Evolutionary conservation across 1,139 yeast genomes (phyloP).

Genomic region (Petasospora fabianii): DNA sequence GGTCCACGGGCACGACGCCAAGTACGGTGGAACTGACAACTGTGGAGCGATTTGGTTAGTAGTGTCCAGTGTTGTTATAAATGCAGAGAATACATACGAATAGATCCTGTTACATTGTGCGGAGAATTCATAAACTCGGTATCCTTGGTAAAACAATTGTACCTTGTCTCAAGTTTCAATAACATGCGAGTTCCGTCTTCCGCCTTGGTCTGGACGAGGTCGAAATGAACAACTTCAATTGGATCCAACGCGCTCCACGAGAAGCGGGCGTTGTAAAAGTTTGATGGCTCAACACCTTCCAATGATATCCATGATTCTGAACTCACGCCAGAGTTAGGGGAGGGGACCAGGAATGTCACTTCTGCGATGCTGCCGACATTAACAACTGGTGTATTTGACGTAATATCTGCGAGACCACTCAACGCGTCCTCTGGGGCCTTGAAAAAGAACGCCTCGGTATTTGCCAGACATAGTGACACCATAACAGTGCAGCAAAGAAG

Average conservation of each 20-base stretch:
- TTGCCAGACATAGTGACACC: constrained; percentile 7
- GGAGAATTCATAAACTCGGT: constrained; percentile 10
- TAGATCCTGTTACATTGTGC: constrained; percentile 8
- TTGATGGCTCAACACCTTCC: constrained; percentile 1
- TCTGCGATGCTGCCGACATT: constrained; percentile 1
- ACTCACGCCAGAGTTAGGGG: constrained; percentile 5
- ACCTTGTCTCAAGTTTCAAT: constrained; percentile 12
- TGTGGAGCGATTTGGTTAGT: constrained; percentile 2
- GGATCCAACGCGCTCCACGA: constrained; percentile 27
- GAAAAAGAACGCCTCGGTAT: constrained; percentile 22
- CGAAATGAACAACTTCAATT: constrained; percentile 12
- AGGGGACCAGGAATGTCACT: constrained; percentile 5
- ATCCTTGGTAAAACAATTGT: constrained; percentile 18
- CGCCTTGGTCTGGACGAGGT: constrained; percentile 4
- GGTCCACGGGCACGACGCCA: constrained; percentile 14
- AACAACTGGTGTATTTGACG: constrained; percentile 1
- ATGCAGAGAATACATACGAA: constrained; percentile 8
- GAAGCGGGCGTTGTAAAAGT: constrained; percentile 19
- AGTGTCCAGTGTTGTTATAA: not conserved
- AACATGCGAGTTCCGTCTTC: constrained; percentile 10
- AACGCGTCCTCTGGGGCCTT: constrained; percentile 2
- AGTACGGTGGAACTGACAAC: constrained; percentile 11
- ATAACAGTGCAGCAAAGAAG: not conserved
- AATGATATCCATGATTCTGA: constrained; percentile 5
- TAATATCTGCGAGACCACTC: constrained; percentile 1